A percentile compares a stretch with the other conserved stretches of the same genome.
Evolutionary conservation across 176 grass and related monocot genomes (phyloP).

Genomic region (Oryza brachyantha): DNA sequence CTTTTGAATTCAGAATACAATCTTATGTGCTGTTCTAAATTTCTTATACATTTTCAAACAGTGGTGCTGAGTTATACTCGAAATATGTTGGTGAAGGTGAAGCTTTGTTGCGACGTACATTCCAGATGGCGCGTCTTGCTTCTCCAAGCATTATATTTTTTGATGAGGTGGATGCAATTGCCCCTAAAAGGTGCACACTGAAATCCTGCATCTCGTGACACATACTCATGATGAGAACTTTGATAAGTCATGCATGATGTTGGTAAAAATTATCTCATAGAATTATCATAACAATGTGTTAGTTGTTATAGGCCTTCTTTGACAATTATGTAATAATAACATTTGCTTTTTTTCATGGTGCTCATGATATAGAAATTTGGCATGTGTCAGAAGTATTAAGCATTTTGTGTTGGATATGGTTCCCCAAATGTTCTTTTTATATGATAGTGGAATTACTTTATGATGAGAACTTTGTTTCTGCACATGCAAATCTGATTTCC

Average conservation of each 20-base stretch:
- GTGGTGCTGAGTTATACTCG: conserved; percentile 84
- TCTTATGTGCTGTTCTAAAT: not conserved
- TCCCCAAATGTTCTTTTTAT: not conserved
- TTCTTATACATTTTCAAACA: conserved; percentile 33
- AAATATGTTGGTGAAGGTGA: conserved; percentile 99
- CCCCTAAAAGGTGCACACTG: conserved; percentile 69
- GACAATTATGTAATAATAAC: not conserved
- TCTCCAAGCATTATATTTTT: conserved; percentile 92
- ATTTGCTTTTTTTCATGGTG: not conserved
- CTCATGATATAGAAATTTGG: conserved; percentile 11
- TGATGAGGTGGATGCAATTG: conserved; percentile 78
- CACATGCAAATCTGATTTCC: not conserved
- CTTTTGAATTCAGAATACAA: conserved; percentile 9
- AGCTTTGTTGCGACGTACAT: conserved; percentile 70
- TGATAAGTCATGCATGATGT: not conserved
- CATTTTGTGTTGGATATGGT: conserved; percentile 6
- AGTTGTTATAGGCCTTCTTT: not conserved
- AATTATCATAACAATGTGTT: not conserved
- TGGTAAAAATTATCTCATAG: not conserved
- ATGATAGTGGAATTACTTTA: not conserved
- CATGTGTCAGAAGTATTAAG: not conserved
- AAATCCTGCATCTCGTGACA: not conserved
- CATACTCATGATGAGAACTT: not conserved
- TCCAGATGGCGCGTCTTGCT: conserved; percentile 79
- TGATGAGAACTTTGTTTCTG: not conserved